phyloP scores from a whole-genome alignment of 768 basidiomycete genomes.

The Daedalea quercina region DNA sequence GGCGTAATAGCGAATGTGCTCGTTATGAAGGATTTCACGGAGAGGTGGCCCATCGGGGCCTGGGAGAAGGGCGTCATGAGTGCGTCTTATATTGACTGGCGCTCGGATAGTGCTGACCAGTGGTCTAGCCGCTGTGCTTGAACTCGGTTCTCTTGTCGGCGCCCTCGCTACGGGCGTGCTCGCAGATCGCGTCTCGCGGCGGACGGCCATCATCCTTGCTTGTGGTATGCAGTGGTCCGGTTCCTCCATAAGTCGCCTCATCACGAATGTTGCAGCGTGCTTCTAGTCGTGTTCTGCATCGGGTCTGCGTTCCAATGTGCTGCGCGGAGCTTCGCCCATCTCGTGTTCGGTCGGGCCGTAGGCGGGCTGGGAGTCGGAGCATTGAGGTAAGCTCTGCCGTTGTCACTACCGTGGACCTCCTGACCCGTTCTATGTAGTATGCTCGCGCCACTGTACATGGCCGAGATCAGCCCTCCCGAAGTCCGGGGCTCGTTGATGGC shows the following conservation, averaged over 20 bases:
- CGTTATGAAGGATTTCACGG: conserved; percentile 71
- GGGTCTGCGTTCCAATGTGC: conserved; percentile 66
- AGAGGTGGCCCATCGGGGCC: conserved; percentile 63
- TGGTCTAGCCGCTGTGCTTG: conserved; percentile 63
- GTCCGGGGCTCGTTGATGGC: conserved; percentile 73
- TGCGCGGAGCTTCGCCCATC: conserved; percentile 46
- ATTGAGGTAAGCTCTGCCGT: conserved; percentile 29
- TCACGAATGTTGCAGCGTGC: background rate
- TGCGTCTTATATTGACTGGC: conserved; percentile 26
- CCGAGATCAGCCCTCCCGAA: conserved; percentile 80
- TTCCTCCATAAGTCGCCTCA: background rate
- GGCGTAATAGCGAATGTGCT: conserved; percentile 84
- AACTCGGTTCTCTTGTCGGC: conserved; percentile 75
- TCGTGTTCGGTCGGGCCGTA: conserved; percentile 66
- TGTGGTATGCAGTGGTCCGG: conserved; percentile 42
- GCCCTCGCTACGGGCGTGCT: conserved; percentile 60
- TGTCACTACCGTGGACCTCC: background rate
- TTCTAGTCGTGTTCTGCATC: conserved; percentile 57
- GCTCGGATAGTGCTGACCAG: background rate
- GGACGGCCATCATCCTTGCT: conserved; percentile 59
- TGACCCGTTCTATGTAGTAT: conserved; percentile 38
- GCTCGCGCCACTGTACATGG: conserved; percentile 77
- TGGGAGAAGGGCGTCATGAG: conserved; percentile 76
- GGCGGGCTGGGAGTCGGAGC: conserved; percentile 77
- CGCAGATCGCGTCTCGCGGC: conserved; percentile 62